Percentiles rank a stretch among this genome's conserved stretches.
These are phyloP conservation scores for Funneliformis caledonium DNA, from an alignment of 371 early-diverging fungal species.

Conservation along the genomic window DNA sequence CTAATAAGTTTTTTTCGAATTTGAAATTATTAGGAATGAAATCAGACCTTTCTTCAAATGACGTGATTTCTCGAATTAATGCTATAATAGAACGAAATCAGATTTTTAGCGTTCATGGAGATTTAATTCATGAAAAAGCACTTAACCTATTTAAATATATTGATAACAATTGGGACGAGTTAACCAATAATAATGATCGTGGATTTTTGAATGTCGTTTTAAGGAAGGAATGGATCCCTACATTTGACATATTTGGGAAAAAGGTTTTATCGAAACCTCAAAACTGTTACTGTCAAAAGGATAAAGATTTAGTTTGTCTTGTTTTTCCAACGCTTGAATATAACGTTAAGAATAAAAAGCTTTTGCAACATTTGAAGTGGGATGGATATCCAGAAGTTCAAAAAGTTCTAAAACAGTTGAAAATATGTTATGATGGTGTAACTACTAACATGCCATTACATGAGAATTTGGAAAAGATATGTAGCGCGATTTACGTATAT, in stretches of 20 bases:
- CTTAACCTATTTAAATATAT: not conserved
- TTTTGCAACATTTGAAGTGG: slow-evolving; percentile 3
- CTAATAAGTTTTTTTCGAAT: not conserved
- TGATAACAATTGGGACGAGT: not conserved
- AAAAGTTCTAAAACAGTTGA: not conserved
- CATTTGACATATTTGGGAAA: not conserved
- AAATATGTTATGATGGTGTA: not conserved
- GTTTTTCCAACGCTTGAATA: not conserved
- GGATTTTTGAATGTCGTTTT: not conserved
- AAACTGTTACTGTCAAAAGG: not conserved
- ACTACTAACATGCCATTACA: no score
- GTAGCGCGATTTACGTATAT: not conserved
- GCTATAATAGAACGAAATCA: not conserved
- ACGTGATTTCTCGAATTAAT: not conserved
- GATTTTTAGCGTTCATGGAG: not conserved
- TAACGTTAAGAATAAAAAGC: not conserved
- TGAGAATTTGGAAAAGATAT: not conserved
- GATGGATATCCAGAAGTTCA: not conserved
- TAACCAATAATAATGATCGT: not conserved
- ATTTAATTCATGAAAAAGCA: not conserved
- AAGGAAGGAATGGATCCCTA: slow-evolving; percentile 2
- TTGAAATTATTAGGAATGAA: not conserved
- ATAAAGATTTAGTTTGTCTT: not conserved
- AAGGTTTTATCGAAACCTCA: not conserved
- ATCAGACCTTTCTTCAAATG: not conserved